Percentiles rank a stretch among this genome's conserved stretches.
Evolutionary conservation across 78 protist species (phyloP).

Genomic region (Isochrysis galbana): DNA sequence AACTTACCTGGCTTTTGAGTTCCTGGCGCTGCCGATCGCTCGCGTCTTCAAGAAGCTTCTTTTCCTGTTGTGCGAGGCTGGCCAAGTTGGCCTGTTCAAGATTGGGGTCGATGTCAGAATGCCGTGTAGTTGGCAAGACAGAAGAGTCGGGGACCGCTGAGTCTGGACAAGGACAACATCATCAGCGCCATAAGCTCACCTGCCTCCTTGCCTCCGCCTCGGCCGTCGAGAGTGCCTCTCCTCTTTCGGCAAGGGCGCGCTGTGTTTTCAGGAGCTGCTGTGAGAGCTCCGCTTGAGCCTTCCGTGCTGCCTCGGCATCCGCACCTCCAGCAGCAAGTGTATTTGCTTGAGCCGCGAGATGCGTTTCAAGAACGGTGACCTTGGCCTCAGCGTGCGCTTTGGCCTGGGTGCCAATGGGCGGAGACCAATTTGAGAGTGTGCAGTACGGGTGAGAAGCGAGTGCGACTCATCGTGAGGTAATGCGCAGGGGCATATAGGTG

Average conservation of each 20-base stretch:
- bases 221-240: background rate
- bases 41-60: too few species aligned
- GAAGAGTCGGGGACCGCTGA: too few species aligned
- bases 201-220: background rate
- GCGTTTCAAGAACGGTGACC: background rate
- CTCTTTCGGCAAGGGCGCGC: background rate
- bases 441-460: too few species aligned
- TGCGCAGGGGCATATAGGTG: too few species aligned
- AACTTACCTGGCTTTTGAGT: too few species aligned
- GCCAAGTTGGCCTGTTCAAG: too few species aligned
- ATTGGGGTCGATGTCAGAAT: too few species aligned
- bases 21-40: background rate
- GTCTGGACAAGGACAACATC: background rate
- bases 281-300: background rate
- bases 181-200: background rate
- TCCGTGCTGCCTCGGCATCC: background rate
- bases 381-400: background rate
- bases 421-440: too few species aligned
- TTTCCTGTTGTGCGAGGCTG: too few species aligned
- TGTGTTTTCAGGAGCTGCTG: background rate
- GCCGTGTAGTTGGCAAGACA: too few species aligned
- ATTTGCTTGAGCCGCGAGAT: background rate
- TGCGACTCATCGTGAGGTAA: too few species aligned
- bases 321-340: background rate
- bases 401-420: too few species aligned